Conservation (phyloP, 1,284 basidiomycete genomes). For the Cutaneotrichosporon daszewskae region DNA sequence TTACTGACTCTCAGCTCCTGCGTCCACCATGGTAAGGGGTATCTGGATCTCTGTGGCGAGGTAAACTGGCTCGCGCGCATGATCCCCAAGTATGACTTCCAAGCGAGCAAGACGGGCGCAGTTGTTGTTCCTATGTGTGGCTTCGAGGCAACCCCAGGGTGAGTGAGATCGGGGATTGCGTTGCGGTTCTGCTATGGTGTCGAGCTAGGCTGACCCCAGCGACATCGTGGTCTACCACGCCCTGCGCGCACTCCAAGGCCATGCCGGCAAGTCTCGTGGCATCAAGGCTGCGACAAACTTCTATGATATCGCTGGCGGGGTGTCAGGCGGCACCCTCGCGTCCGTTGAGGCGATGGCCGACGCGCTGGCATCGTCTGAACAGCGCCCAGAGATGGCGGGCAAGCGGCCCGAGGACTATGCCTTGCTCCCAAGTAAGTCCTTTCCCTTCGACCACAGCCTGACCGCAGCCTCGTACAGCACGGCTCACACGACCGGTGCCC, state of each 20-base stretch:
- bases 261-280: conserved; percentile 37
- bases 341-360: conserved; percentile 53
- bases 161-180: conserved; percentile 15
- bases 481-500: conserved; percentile 1
- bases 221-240: conserved; percentile 60
- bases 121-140: conserved; percentile 66
- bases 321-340: conserved; percentile 67
- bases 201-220: conserved; percentile 17
- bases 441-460: background rate
- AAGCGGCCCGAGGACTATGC: conserved; percentile 34
- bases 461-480: background rate
- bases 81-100: conserved; percentile 59
- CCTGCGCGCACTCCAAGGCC: conserved; percentile 47
- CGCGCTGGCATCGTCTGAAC: conserved; percentile 17
- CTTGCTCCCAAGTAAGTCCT: conserved; percentile 21
- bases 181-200: background rate
- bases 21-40: conserved; percentile 55
- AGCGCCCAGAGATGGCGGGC: too few relatives aligned
- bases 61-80: conserved; percentile 54
- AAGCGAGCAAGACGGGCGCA: conserved; percentile 60
- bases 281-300: conserved; percentile 52
- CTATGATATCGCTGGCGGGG: conserved; percentile 52
- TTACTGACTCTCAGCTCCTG: conserved; percentile 49
- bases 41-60: conserved; percentile 62
- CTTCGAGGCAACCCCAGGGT: conserved; percentile 65